Conservation (phyloP, 192 early-diverging fungal species). For the Podila verticillata region DNA sequence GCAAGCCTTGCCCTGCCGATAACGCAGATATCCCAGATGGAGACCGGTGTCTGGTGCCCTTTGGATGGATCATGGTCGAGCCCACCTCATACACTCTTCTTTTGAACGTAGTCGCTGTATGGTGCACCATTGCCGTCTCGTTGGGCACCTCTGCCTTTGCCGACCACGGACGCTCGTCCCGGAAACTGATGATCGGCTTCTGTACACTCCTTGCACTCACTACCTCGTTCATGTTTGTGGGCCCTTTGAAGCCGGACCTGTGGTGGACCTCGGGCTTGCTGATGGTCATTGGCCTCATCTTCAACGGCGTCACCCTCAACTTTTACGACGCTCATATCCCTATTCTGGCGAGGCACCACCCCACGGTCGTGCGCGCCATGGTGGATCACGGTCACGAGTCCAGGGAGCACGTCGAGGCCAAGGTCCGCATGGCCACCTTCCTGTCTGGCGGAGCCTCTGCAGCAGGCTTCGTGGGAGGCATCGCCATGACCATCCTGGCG, state of each 20-base stretch:
- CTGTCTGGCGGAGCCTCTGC: constrained; percentile 39
- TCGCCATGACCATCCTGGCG: constrained; percentile 18
- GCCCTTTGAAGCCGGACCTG: constrained; percentile 27
- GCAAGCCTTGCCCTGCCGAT: constrained; percentile 13
- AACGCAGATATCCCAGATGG: constrained; percentile 22
- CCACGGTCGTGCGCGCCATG: constrained; percentile 16
- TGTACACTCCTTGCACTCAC: constrained; percentile 33
- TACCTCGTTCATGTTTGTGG: constrained; percentile 47
- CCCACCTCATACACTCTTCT: constrained; percentile 40
- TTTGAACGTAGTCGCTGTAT: constrained; percentile 32
- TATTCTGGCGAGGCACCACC: constrained; percentile 28
- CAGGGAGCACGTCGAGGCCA: constrained; percentile 13
- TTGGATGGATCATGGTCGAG: constrained; percentile 28
- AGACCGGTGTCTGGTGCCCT: constrained; percentile 25
- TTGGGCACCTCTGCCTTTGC: constrained; percentile 50
- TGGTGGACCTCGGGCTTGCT: constrained; percentile 38
- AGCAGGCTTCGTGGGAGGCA: constrained; percentile 26
- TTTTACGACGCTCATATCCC: constrained; percentile 38
- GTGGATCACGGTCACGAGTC: constrained; percentile 20
- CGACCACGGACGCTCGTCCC: constrained; percentile 45
- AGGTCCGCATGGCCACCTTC: constrained; percentile 26
- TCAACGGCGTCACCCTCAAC: constrained; percentile 26
- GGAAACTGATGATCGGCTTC: constrained; percentile 34
- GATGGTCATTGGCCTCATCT: constrained; percentile 36
- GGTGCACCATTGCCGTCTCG: constrained; percentile 49